phyloP scores from a whole-genome alignment of 352 stramenopile species.

The Peronospora farinosa region DNA sequence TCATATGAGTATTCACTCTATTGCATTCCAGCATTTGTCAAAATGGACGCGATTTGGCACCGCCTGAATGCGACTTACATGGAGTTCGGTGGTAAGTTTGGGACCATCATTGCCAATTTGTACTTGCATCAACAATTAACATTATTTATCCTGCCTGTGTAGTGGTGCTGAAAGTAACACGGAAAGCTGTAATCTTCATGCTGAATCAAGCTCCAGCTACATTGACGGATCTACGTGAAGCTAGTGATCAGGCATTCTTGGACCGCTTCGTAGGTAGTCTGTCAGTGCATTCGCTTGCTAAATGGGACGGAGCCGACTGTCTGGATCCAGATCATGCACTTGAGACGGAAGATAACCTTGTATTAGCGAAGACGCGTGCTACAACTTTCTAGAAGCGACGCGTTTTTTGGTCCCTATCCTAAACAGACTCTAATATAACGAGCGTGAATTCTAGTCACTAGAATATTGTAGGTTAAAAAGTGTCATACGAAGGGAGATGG shows the following conservation, averaged over 20 bases:
- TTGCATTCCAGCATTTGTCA: slow-evolving; percentile 48
- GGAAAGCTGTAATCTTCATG: slow-evolving; percentile 52
- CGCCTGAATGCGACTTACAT: slow-evolving; percentile 79
- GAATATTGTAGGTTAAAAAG: not conserved
- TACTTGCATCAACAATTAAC: not conserved
- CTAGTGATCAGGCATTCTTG: slow-evolving; percentile 54
- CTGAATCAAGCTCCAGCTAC: slow-evolving; percentile 46
- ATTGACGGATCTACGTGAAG: slow-evolving; percentile 47
- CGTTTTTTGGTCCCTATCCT: slow-evolving; percentile 24
- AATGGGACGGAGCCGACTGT: slow-evolving; percentile 72
- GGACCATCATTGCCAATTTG: not conserved
- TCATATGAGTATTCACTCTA: not conserved
- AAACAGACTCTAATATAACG: slow-evolving; percentile 5
- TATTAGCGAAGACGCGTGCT: slow-evolving; percentile 27
- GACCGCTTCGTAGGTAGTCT: slow-evolving; percentile 63
- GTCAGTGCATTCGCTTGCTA: slow-evolving; percentile 40
- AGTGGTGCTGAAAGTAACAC: slow-evolving; percentile 74
- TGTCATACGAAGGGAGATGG: not conserved
- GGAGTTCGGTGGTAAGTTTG: slow-evolving; percentile 67
- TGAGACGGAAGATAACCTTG: slow-evolving; percentile 50
- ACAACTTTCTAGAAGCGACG: slow-evolving; percentile 9
- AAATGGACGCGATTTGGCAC: slow-evolving; percentile 81
- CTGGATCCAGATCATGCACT: slow-evolving; percentile 57
- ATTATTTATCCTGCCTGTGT: not conserved
- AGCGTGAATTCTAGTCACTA: not conserved